These are phyloP conservation scores for Chlamydomonas schloesseri DNA, from an alignment of 139 green algal genomes.

Conservation along the genomic window DNA sequence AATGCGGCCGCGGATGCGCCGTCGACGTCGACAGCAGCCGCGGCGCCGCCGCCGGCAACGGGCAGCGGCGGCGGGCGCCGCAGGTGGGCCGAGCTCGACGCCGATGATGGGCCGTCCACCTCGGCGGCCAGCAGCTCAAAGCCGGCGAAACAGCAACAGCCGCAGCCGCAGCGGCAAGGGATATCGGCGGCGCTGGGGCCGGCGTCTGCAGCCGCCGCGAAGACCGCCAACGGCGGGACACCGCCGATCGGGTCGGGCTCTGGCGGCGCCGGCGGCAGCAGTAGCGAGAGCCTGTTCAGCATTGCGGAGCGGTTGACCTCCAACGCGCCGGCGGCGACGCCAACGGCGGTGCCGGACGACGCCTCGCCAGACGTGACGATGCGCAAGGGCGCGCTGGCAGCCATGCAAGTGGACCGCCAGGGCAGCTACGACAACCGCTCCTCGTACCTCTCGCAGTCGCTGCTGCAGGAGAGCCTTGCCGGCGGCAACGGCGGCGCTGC, in stretches of 20 bases:
- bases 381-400: conserved; percentile 5
- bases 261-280: not conserved
- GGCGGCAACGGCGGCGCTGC: not conserved
- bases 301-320: conserved; percentile 25
- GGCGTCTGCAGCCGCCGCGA: not conserved
- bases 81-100: not conserved
- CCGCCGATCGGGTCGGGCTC: not conserved
- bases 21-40: not conserved
- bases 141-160: not conserved
- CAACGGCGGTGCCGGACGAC: not conserved
- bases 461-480: not conserved
- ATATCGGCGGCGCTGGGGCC: not conserved
- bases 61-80: not conserved
- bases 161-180: not conserved
- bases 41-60: not conserved
- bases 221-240: not conserved
- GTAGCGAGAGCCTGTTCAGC: conserved; percentile 28
- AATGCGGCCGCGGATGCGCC: not conserved
- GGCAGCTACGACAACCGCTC: conserved; percentile 23
- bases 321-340: not conserved
- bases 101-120: not conserved
- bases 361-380: conserved; percentile 16
- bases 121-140: not conserved
- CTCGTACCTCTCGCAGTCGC: conserved; percentile 28
- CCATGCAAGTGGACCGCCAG: conserved; percentile 28